Evolutionary conservation across 345 rosid genomes (phyloP).

Genomic region (Stellera chamaejasme): DNA sequence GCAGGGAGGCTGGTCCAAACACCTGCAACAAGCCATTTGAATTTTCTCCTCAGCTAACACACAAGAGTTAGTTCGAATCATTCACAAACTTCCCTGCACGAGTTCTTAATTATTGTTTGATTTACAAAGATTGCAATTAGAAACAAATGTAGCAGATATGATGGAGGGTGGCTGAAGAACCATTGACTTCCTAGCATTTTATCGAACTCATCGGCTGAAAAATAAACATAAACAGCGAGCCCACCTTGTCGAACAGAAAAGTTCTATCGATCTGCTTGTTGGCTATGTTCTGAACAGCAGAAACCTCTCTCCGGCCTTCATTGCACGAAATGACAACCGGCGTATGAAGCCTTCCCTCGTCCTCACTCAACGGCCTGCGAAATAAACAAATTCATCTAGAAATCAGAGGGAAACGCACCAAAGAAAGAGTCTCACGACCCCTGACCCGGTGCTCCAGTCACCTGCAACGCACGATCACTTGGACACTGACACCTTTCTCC

Average conservation of each 20-base stretch:
- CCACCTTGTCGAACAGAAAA: slow-evolving; percentile 89
- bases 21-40: slow-evolving; percentile 35
- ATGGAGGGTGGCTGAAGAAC: neutral
- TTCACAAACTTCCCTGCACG: too few species aligned
- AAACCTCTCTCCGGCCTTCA: slow-evolving; percentile 84
- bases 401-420: too few species aligned
- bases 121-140: too few species aligned
- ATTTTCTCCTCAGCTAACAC: neutral
- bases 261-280: slow-evolving; percentile 95
- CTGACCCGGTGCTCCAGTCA: slow-evolving; percentile 10
- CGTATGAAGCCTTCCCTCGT: slow-evolving; percentile 61
- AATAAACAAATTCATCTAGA: neutral
- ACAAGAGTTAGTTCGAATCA: neutral
- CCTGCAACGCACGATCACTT: slow-evolving; percentile 98
- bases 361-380: slow-evolving; percentile 87
- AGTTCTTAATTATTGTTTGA: too few species aligned
- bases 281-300: slow-evolving; percentile 80
- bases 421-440: too few species aligned
- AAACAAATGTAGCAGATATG: too few species aligned
- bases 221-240: too few species aligned
- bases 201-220: neutral
- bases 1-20: slow-evolving; percentile 89
- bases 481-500: slow-evolving; percentile 97
- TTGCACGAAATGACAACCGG: slow-evolving; percentile 86
- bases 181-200: slow-evolving; percentile 2